A percentile compares a stretch with the other conserved stretches of the same genome.
These are phyloP conservation scores for Chimonanthus salicifolius DNA, from an alignment of 164 flowering plant species.

Conservation along the genomic window DNA sequence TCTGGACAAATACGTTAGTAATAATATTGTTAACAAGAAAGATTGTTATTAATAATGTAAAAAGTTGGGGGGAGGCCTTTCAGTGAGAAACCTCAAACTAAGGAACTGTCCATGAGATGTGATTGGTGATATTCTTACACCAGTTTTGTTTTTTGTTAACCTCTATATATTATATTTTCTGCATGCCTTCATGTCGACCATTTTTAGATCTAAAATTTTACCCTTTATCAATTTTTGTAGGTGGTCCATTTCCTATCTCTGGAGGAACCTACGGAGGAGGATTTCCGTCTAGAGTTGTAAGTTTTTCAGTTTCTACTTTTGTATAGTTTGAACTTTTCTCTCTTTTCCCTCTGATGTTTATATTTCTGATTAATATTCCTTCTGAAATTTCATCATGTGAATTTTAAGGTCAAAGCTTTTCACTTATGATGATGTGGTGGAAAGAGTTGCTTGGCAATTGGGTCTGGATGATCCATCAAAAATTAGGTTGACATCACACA, in stretches of 20 bases:
- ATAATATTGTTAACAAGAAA: too few species aligned
- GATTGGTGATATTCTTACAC: too few species aligned
- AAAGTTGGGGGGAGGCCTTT: too few species aligned
- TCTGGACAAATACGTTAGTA: too few species aligned
- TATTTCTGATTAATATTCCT: not conserved
- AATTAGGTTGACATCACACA: constrained; percentile 88
- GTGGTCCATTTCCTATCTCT: constrained; percentile 83
- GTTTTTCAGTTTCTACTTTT: constrained; percentile 15
- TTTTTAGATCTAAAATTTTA: too few species aligned
- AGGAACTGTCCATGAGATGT: too few species aligned
- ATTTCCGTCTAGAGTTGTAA: too few species aligned
- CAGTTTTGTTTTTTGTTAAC: too few species aligned
- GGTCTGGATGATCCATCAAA: constrained; percentile 89
- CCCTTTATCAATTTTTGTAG: constrained; percentile 25
- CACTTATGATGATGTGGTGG: constrained; percentile 90
- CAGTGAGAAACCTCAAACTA: too few species aligned
- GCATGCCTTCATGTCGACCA: too few species aligned
- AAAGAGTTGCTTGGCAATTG: constrained; percentile 69
- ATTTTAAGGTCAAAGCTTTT: constrained; percentile 68
- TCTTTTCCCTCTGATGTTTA: not conserved
- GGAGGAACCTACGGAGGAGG: constrained; percentile 94
- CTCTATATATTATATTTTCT: too few species aligned
- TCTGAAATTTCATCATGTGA: constrained; percentile 2
- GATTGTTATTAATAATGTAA: too few species aligned
- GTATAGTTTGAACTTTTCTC: not conserved